Evolutionary conservation across 352 stramenopile species (phyloP).

Genomic region (Pythium phragmiticola): DNA sequence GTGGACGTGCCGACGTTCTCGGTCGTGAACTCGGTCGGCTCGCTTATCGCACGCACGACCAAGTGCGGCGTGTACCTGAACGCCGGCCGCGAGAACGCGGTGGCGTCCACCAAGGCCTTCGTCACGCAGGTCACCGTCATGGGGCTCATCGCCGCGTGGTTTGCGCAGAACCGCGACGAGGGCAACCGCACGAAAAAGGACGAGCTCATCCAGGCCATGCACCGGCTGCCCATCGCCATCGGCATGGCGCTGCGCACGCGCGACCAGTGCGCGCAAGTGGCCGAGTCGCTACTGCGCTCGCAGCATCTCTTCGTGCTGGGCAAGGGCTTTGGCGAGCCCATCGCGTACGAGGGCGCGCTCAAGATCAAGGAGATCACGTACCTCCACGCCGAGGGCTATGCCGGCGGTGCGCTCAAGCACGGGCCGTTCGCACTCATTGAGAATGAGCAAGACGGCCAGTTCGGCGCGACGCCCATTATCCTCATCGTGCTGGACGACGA

Average conservation of each 20-base stretch:
- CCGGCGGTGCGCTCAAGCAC: constrained; percentile 97
- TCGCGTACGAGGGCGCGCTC: constrained; percentile 96
- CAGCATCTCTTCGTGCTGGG: constrained; percentile 96
- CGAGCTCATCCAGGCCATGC: constrained; percentile 94
- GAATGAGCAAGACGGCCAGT: constrained; percentile 89
- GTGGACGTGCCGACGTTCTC: constrained; percentile 86
- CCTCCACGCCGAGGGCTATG: constrained; percentile 97
- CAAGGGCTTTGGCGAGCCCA: constrained; percentile 92
- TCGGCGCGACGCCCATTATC: constrained; percentile 96
- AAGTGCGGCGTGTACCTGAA: constrained; percentile 98
- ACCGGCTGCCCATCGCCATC: constrained; percentile 97
- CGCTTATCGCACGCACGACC: constrained; percentile 93
- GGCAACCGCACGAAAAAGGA: constrained; percentile 84
- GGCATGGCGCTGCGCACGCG: constrained; percentile 95
- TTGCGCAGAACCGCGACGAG: constrained; percentile 88
- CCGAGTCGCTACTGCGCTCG: constrained; percentile 84
- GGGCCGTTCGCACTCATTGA: constrained; percentile 99
- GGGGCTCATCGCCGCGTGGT: constrained; percentile 88
- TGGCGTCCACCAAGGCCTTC: constrained; percentile 99
- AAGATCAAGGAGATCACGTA: constrained; percentile 99
- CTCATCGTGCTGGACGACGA: constrained; percentile 97
- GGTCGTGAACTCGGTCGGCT: constrained; percentile 97
- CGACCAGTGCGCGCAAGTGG: constrained; percentile 90
- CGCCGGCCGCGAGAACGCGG: constrained; percentile 96
- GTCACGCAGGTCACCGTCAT: constrained; percentile 96